phyloP scores from a whole-genome alignment of 169 alveolate species.

The Cryptosporidium andersoni region DNA sequence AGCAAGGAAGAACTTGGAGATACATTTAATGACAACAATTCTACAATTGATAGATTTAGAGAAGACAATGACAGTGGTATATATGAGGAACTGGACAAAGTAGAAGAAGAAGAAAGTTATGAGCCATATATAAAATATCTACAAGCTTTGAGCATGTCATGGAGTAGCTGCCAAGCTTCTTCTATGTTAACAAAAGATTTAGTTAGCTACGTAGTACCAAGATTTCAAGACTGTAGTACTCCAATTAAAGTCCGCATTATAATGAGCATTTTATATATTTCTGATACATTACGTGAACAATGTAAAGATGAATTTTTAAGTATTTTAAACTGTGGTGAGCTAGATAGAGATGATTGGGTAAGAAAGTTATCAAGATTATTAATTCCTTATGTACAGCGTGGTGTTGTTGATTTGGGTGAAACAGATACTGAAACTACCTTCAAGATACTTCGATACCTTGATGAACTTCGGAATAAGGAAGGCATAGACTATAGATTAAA shows the following conservation, averaged over 20 bases:
- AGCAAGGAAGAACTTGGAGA: background rate
- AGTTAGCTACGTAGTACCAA: slow-evolving; percentile 78
- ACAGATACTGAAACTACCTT: slow-evolving; percentile 90
- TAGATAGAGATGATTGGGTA: slow-evolving; percentile 91
- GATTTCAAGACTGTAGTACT: slow-evolving; percentile 82
- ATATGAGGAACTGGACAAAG: background rate
- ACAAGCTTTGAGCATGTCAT: slow-evolving; percentile 70
- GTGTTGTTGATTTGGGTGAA: slow-evolving; percentile 85
- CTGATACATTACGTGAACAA: slow-evolving; percentile 77
- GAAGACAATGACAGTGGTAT: background rate
- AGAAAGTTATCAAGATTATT: slow-evolving; percentile 84
- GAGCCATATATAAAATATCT: slow-evolving; percentile 66
- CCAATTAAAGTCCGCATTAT: slow-evolving; percentile 83
- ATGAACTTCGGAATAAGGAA: slow-evolving; percentile 80
- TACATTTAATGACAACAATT: background rate
- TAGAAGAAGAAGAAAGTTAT: slow-evolving; percentile 61
- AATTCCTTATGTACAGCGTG: slow-evolving; percentile 85
- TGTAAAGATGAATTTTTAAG: slow-evolving; percentile 33
- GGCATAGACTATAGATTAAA: slow-evolving; percentile 73
- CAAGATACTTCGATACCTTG: slow-evolving; percentile 84
- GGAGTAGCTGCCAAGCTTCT: slow-evolving; percentile 87
- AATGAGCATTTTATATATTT: slow-evolving; percentile 80
- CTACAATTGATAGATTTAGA: slow-evolving; percentile 6
- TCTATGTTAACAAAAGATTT: slow-evolving; percentile 78
- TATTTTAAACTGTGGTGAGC: slow-evolving; percentile 81